Evolutionary conservation across 2,329 filamentous ascomycete species (phyloP).

Genomic region (Fusarium sublunatum): DNA sequence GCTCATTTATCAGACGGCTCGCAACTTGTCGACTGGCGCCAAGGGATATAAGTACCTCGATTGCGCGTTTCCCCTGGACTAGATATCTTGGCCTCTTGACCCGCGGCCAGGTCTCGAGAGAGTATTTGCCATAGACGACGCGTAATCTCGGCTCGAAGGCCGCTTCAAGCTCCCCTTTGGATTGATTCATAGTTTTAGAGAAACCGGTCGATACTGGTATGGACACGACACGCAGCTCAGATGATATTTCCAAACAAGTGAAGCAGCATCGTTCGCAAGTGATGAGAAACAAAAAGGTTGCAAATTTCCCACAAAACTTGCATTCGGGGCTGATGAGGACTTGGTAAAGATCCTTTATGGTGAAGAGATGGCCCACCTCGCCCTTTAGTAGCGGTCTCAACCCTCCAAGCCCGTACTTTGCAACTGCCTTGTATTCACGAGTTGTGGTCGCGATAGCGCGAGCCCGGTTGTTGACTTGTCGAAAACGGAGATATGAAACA

Average conservation of each 20-base stretch:
- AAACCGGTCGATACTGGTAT: slow-evolving; percentile 9
- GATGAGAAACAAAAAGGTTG: slow-evolving; percentile 10
- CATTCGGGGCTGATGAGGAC: neutral
- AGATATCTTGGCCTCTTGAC: slow-evolving; percentile 19
- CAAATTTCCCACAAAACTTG: slow-evolving; percentile 14
- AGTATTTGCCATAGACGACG: slow-evolving; percentile 19
- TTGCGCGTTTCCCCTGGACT: neutral
- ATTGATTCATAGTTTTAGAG: neutral
- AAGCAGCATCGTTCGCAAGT: slow-evolving; percentile 21
- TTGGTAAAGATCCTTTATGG: neutral
- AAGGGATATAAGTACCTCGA: neutral
- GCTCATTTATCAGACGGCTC: neutral
- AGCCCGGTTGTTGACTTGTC: slow-evolving; percentile 5
- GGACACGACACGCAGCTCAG: neutral
- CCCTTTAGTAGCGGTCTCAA: slow-evolving; percentile 17
- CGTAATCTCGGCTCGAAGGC: slow-evolving; percentile 1
- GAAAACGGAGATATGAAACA: slow-evolving; percentile 15
- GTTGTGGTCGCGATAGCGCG: slow-evolving; percentile 2
- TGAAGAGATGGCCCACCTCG: slow-evolving; percentile 1
- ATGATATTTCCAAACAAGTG: slow-evolving; percentile 19
- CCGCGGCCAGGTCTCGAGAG: slow-evolving; percentile 10
- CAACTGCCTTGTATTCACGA: slow-evolving; percentile 4
- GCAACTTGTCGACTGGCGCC: neutral
- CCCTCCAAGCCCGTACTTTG: slow-evolving; percentile 5
- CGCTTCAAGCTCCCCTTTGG: slow-evolving; percentile 6